phyloP scores from a whole-genome alignment of 371 early-diverging fungal species.

The Racocetra persica region DNA sequence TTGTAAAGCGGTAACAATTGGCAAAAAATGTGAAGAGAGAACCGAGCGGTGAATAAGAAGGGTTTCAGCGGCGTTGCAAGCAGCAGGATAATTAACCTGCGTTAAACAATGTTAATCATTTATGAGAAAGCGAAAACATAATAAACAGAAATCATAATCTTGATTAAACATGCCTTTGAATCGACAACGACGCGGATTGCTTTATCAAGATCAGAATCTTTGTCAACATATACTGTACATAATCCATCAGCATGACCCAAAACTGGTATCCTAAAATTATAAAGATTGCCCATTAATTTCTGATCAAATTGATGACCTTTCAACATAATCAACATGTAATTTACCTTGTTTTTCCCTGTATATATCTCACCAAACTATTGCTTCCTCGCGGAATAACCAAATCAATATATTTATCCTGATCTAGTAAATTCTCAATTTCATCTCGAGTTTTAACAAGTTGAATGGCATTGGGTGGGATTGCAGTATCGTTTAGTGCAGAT shows the following conservation, averaged over 20 bases:
- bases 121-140: not conserved
- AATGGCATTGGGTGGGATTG: conserved; percentile 76
- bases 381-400: conserved; percentile 95
- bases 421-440: conserved; percentile 83
- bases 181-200: conserved; percentile 85
- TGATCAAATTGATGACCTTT: conserved; percentile 25
- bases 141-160: not conserved
- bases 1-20: conserved; percentile 64
- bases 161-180: conserved; percentile 70
- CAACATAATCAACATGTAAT: conserved; percentile 37
- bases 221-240: conserved; percentile 91
- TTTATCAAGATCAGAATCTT: conserved; percentile 75
- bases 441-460: conserved; percentile 91
- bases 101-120: not conserved
- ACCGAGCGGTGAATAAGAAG: conserved; percentile 80
- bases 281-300: not conserved
- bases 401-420: conserved; percentile 92
- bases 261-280: conserved; percentile 85
- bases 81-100: conserved; percentile 92
- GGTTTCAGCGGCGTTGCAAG: conserved; percentile 95
- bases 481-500: conserved; percentile 70
- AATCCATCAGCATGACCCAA: conserved; percentile 98
- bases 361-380: conserved; percentile 86
- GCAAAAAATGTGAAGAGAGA: conserved; percentile 58
- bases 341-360: conserved; percentile 89